Conservation (phyloP, 2,329 filamentous ascomycete species). For the Xylariaceae sp. region DNA sequence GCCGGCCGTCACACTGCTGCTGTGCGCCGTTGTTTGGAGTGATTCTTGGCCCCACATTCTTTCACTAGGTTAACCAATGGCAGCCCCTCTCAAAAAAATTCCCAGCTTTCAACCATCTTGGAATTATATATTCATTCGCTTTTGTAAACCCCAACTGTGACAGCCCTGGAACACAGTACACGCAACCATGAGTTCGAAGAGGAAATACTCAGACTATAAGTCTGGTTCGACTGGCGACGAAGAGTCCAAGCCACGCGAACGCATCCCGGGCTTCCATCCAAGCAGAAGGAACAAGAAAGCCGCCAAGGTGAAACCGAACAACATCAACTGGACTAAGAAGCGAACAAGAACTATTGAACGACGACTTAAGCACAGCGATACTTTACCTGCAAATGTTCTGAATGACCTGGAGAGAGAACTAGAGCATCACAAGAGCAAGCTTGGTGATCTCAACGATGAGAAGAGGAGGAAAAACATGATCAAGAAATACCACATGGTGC, state of each 20-base stretch:
- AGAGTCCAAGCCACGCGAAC: conserved; percentile 8
- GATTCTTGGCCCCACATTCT: conserved; percentile 2
- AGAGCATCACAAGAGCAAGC: conserved; percentile 60
- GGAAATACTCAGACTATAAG: conserved; percentile 28
- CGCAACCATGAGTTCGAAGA: conserved; percentile 24
- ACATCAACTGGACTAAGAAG: conserved; percentile 63
- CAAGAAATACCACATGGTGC: conserved; percentile 74
- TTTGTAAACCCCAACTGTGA: not conserved
- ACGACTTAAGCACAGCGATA: conserved; percentile 55
- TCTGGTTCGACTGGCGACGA: conserved; percentile 17
- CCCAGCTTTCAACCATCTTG: no score
- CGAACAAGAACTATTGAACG: conserved; percentile 66
- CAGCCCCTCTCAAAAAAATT: conserved; percentile 7
- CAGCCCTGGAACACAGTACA: not conserved
- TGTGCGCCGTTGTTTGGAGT: no score
- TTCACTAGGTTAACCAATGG: conserved; percentile 8
- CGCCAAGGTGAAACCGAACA: conserved; percentile 43
- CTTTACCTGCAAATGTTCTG: conserved; percentile 64
- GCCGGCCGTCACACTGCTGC: no score
- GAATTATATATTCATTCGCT: not conserved
- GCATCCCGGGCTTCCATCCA: conserved; percentile 11
- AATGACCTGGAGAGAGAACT: conserved; percentile 70
- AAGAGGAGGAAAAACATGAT: conserved; percentile 68
- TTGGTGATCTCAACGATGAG: conserved; percentile 55
- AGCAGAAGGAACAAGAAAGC: conserved; percentile 35